Base-by-base conservation (phyloP, 2,329 filamentous ascomycete genomes). In the Aspergillus sp. region DNA sequence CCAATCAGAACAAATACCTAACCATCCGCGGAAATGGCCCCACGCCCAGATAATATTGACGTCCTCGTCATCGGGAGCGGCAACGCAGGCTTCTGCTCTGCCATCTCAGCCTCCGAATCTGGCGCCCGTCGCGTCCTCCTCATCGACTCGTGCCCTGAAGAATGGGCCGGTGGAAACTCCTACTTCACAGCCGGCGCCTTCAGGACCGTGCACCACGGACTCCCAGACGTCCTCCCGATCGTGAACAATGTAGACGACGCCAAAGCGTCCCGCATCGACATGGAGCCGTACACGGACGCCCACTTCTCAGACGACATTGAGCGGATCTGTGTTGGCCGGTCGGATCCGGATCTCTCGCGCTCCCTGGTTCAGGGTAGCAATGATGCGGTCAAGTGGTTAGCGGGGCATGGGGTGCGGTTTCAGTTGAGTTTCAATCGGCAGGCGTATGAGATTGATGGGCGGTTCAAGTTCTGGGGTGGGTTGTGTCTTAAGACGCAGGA, bases 141-240 rank as follows among this genome's bases (percentile, higher is more conserved):
- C 14, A 77, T 89, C 54, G 86, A 89, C 64, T 87, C 85, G 69
- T 82, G 81, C 43, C 84, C 85, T 0, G 66, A 79, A 53, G 70
- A 77, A 5, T 87, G 84, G 82, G 83, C 81, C 0, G 87, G 86
- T 12, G 86, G 86, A 1, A 89, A 89, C 66, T 79, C 80, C 0
- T 87, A 82, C 66, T 89, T 88, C 73, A 88, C 86, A 0, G 86
- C 87, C 0, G 87, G 85, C 1, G 86, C 85, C 2, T 87, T 82
- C 66, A 81, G 87, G 6, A 84, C 81, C 1, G 79, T 76, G 1
- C 84, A 87, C 64, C 55, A 66, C 6, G 87, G 87, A 0, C 73
- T 87, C 0, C 11, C 66, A 0, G 86, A 88, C 63, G 64, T 90
- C 0, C 71, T 88, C 0, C 84, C 85, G 0, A 66, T 89, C 4